Base-by-base conservation (phyloP, 2,329 filamentous ascomycete species). In the Coniochaeta pulveracea region DNA sequence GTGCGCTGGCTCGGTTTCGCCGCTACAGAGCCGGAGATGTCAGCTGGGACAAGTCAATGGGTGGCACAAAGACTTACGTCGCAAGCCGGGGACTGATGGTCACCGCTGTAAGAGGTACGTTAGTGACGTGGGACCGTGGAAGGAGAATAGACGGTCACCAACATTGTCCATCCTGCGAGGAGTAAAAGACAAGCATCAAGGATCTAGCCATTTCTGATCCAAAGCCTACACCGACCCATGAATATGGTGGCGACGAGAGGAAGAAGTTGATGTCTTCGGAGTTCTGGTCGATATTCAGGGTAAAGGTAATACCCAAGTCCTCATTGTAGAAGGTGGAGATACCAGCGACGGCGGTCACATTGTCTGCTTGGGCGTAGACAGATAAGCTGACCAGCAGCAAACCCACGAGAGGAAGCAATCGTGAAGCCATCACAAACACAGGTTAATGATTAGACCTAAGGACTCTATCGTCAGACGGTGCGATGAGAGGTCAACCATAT, bases 221-320 rank as follows among this genome's bases (percentile, higher is more conserved):
- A 30, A 50, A 46, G 28, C 47, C 47, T 22, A 50, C 34, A 26
- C 41, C 47, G 37, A 45, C 47, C 39, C 38, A 44, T 21, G 28
- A 31, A 14, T 19, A 31, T 22, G 44, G 31, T 12, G 46, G 43
- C 4, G 45, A 38, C 3, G 34, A 26, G 26, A 49, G 25, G 29
- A 40, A 47, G 25, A 50, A 45, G 43, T 48, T 49, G 41, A 50
- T 37, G 26, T 50, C 46, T 17, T 46, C 35, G 1, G 45, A 44
- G 31, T 38, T 29, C 7, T 42, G 35, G 8, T 43, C 40, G 12
- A 50, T 19, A 36, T 49, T 45, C 36, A 50, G 31, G 31, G 42
- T 34, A 26, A 48, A 38, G 9, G 40, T 39, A 24, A 41, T 50
- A 38, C 43, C 37, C 25, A 39, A 38, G 17, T 48, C 42, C 3